These are phyloP conservation scores for Aurifilum marmelostoma DNA, from an alignment of 2,329 filamentous ascomycete species.

Conservation along the genomic window DNA sequence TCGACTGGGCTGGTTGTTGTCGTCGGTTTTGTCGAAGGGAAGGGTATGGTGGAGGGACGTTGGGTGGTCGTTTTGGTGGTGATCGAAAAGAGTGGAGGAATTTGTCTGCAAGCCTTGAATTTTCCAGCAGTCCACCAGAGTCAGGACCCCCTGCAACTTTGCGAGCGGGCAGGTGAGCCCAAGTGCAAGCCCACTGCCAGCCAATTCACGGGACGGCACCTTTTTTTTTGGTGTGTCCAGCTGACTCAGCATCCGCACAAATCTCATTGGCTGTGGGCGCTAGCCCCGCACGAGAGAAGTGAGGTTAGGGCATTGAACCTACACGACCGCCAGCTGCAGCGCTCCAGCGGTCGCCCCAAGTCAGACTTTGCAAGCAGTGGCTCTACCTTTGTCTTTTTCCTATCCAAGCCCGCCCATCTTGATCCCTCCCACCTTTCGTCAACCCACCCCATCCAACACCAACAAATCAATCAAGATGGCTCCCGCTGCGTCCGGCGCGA, in stretches of 20 bases:
- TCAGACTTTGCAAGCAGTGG: conserved; percentile 35
- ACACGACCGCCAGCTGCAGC: conserved; percentile 11
- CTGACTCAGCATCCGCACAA: conserved; percentile 5
- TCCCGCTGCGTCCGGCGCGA: conserved; percentile 63
- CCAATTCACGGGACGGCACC: conserved; percentile 11
- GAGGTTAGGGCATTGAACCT: conserved; percentile 21
- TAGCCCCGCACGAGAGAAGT: conserved; percentile 15
- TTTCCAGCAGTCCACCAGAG: conserved; percentile 23
- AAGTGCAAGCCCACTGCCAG: not conserved
- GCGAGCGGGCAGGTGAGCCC: not conserved
- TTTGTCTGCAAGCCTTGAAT: conserved; percentile 24
- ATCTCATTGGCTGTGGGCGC: conserved; percentile 7
- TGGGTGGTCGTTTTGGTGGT: conserved; percentile 25
- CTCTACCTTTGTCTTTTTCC: conserved; percentile 30
- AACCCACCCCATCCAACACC: conserved; percentile 36
- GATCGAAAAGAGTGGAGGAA: conserved; percentile 23
- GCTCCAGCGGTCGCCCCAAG: conserved; percentile 6
- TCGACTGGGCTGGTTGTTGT: conserved; percentile 26
- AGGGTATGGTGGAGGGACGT: conserved; percentile 11
- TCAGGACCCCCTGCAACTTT: conserved; percentile 13
- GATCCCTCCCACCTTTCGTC: conserved; percentile 18
- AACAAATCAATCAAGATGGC: conserved; percentile 48
- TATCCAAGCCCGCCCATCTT: conserved; percentile 22
- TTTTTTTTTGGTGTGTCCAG: conserved; percentile 20
- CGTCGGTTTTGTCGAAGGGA: conserved; percentile 23